These are phyloP conservation scores for Chamaecrista fasciculata DNA, from an alignment of 306 rosid species.

Conservation along the genomic window DNA sequence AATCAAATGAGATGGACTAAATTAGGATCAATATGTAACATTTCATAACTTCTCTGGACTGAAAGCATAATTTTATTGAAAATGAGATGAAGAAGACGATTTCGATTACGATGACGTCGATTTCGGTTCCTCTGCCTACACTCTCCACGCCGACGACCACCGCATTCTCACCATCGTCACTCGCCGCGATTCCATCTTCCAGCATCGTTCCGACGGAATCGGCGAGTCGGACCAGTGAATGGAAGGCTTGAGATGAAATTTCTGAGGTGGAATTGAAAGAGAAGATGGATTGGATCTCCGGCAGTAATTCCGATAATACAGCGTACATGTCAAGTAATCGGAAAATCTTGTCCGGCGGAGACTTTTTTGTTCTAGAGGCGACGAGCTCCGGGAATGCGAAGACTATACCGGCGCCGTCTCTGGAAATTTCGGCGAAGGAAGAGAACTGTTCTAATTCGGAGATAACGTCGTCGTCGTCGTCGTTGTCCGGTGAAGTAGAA, in stretches of 20 bases:
- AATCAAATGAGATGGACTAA: too few species aligned
- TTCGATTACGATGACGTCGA: too few species aligned
- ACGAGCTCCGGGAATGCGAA: conserved; percentile 62
- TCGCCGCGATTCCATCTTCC: too few species aligned
- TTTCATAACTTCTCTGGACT: too few species aligned
- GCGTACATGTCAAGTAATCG: conserved; percentile 63
- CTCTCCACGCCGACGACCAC: too few species aligned
- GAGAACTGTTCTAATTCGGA: conserved; percentile 58
- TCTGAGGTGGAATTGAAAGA: conserved; percentile 41
- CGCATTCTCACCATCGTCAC: too few species aligned
- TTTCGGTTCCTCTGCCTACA: too few species aligned
- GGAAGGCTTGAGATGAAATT: conserved; percentile 40
- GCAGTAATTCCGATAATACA: conserved; percentile 33
- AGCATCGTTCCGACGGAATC: conserved; percentile 41
- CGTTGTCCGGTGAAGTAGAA: conserved; percentile 37
- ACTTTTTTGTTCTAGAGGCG: conserved; percentile 42
- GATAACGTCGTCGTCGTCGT: conserved; percentile 44
- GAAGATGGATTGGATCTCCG: conserved; percentile 66
- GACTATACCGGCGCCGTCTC: conserved; percentile 55
- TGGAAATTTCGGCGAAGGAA: conserved; percentile 54
- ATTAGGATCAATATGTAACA: too few species aligned
- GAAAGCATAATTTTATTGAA: too few species aligned
- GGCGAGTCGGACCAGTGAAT: conserved; percentile 33
- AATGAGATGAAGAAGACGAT: too few species aligned
- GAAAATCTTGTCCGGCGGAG: conserved; percentile 51